These are phyloP conservation scores for Ophiostoma sp. DNA, from an alignment of 2,329 filamentous ascomycete genomes.

Conservation along the genomic window DNA sequence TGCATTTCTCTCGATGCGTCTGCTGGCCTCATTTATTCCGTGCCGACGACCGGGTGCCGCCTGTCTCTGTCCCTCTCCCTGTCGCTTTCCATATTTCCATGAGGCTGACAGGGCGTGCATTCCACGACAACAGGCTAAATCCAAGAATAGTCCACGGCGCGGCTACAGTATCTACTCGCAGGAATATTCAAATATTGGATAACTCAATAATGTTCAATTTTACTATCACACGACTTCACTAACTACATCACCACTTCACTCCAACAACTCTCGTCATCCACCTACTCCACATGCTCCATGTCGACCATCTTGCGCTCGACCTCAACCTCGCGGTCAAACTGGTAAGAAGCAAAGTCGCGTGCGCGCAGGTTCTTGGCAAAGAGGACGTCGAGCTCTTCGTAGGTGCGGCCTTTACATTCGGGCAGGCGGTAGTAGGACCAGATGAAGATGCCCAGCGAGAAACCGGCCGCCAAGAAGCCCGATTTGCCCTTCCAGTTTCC, in stretches of 20 bases:
- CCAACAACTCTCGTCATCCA: neutral
- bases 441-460: constrained; percentile 45
- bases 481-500: constrained; percentile 45
- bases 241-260: neutral
- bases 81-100: neutral
- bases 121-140: neutral
- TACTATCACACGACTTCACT: neutral
- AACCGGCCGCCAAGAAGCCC: constrained; percentile 47
- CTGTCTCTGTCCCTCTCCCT: neutral
- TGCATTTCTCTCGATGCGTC: neutral
- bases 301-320: neutral
- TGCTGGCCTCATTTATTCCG: neutral
- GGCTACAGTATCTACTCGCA: neutral
- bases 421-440: constrained; percentile 51
- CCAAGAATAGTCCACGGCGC: neutral
- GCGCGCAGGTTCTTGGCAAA: constrained; percentile 12
- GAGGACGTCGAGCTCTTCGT: constrained; percentile 15
- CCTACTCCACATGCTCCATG: neutral
- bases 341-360: neutral
- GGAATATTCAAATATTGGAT: neutral
- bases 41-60: neutral
- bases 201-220: neutral
- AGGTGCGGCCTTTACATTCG: constrained; percentile 38
- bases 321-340: constrained; percentile 1
- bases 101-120: neutral